Evolutionary conservation across 2,329 filamentous ascomycete species (phyloP), one percentile per base, ranked within the genome.

Genomic region (Penicillium brevicompactum): DNA sequence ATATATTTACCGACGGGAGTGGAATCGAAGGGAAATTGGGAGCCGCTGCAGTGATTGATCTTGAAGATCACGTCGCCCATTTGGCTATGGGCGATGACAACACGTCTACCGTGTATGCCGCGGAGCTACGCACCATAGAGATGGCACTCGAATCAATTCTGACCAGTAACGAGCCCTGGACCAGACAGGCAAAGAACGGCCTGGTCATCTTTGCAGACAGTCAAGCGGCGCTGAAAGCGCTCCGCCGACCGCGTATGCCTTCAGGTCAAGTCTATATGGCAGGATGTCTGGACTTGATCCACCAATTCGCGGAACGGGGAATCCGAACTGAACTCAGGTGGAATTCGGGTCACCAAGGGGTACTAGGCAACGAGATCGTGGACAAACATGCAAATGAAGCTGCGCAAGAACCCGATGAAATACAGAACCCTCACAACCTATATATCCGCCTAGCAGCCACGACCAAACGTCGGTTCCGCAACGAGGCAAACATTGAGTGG

Each of bases 371-470:
- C 11, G 21, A 43, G 41, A 14, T 43, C 3, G 41, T 27, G 11
- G 41, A 43, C 4, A 10, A 7, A 43, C 16, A 43, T 8, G 11
- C 21, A n/a, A 43, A 43, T 14, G 41, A 43, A 43, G 21, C 41
- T 0, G 41, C 41, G 5, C 41, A 43, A 27, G 41, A 5, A 27
- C 41, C 21, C 1, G 11, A 43, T 3, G 41, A 18, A n/a, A 16
- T 18, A 41, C 38, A 41, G 38, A 41, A 41, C 38, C 16, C 41
- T 27, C 24, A 18, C 45, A 46, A 46, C 9, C 34, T 42, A 13
- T 30, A 45, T 48, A 51, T 55, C 21, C 22, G 34, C 21, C 53
- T 56, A n/a, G 49, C 27, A 45, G 48, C 56, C 37, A 42, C 53
- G 18, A 42, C 49, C 1, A 56, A 53, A 16, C 45, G 49, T n/a